Base-by-base conservation (phyloP, 1,284 basidiomycete species). In the Meira nashicola region DNA sequence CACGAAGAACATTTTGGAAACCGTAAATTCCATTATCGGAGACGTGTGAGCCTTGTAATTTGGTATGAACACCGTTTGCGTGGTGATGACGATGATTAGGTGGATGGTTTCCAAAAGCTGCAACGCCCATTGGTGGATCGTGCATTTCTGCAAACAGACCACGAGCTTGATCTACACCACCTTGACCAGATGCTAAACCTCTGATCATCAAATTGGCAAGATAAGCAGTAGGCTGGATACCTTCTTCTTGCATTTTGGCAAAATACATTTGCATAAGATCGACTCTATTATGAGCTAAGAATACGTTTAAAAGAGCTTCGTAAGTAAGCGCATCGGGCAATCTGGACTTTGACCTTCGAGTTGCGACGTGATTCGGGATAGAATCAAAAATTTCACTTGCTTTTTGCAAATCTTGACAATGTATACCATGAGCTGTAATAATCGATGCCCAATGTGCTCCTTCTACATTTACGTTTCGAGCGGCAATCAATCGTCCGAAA, bases 171-270 rank as follows among this genome's bases (percentile, higher is more conserved):
- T 66, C 51, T 25, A 77, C 58, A 3, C 74, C 82, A 33, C 37
- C 14, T 5, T 87, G 87, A 14, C 6, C 89, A 1, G 89, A 90
- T 53, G 77, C 69, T 54, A 59, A 66, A 12, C 78, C 76, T 76
- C 88, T 88, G 81, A 98, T 97, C 68, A 96, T 81, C 63, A 90
- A 83, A 80, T 98, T 98, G 47, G 89, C 89, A 64, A 97, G 89
- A 79, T 98, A 99, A 0, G 95, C 94, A 0, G 94, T 98, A 84
- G 92, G 87, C 69, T 89, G 87, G 8, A 93, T 84, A 37, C 86
- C 85, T 1, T 83, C 82, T 0, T 79, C 72, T 41, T 80, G 79
- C 82, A 98, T 86, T 60, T 85, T 84, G 23, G 81, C 77, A 40
- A 88, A 79, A 76, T 90, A 91, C 17, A 80, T 67, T 0, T 87